phyloP scores from a whole-genome alignment of 169 alveolate genomes.

The Plasmodium gallinaceum region DNA sequence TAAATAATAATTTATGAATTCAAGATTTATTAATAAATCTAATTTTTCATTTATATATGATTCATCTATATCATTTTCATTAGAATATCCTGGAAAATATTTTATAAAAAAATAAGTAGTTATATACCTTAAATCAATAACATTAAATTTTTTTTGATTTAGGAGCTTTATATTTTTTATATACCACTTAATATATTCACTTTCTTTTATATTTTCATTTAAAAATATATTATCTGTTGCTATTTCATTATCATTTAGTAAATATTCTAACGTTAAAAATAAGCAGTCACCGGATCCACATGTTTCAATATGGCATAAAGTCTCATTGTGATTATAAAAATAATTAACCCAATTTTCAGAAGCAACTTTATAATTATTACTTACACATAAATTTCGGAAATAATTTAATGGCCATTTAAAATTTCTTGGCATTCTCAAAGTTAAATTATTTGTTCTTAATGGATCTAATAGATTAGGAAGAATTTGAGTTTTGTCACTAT shows the following conservation, averaged over 20 bases:
- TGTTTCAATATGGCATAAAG: constrained; percentile 53
- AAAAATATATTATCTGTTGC: not conserved
- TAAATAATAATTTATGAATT: constrained; percentile 30
- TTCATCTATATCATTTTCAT: constrained; percentile 14
- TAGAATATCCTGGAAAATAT: constrained; percentile 43
- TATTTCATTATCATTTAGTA: constrained; percentile 25
- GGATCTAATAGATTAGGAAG: not conserved
- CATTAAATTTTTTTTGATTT: not conserved
- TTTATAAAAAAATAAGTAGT: constrained; percentile 31
- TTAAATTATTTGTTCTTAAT: not conserved
- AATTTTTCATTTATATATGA: constrained; percentile 9
- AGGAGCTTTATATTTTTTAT: not conserved
- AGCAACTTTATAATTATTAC: constrained; percentile 20
- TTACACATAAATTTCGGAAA: constrained; percentile 36
- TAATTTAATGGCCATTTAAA: not conserved
- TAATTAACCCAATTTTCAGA: constrained; percentile 48
- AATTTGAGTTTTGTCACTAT: not conserved
- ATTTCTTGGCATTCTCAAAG: not conserved
- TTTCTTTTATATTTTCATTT: constrained; percentile 6
- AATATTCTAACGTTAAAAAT: constrained; percentile 25
- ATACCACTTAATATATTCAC: constrained; percentile 44
- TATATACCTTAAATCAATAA: constrained; percentile 40
- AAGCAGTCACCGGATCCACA: constrained; percentile 58
- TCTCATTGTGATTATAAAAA: constrained; percentile 48
- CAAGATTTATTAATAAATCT: constrained; percentile 10